Evolutionary conservation across 2,329 filamentous ascomycete genomes (phyloP).

Genomic region (Aspergillus sp.): DNA sequence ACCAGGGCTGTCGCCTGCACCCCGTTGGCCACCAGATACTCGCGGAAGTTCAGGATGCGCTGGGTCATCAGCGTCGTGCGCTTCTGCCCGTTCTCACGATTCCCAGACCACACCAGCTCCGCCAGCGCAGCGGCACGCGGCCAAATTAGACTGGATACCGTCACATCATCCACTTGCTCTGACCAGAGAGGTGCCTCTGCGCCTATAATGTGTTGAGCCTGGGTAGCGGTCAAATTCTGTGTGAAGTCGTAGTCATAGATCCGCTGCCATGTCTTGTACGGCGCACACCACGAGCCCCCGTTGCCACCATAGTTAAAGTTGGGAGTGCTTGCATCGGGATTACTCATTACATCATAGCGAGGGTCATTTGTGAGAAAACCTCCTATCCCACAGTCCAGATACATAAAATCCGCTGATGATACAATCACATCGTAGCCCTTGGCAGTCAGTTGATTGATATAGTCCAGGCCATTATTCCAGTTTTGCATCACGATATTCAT

Average conservation of each 20-base stretch:
- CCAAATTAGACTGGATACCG: conserved; percentile 56
- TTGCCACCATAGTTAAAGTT: conserved; percentile 59
- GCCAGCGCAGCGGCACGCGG: conserved; percentile 59
- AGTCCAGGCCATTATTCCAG: conserved; percentile 57
- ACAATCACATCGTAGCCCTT: conserved; percentile 58
- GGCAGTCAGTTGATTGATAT: conserved; percentile 55
- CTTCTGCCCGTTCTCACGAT: conserved; percentile 52
- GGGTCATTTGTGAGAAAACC: conserved; percentile 59
- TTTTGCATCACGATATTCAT: conserved; percentile 57
- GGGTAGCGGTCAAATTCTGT: conserved; percentile 47
- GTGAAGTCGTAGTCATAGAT: conserved; percentile 63
- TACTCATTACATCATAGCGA: conserved; percentile 57
- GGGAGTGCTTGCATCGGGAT: conserved; percentile 49
- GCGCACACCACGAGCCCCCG: conserved; percentile 60
- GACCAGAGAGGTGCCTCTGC: conserved; percentile 56
- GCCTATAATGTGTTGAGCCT: conserved; percentile 56
- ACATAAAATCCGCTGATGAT: conserved; percentile 58
- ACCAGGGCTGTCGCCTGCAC: conserved; percentile 54
- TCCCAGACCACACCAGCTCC: conserved; percentile 60
- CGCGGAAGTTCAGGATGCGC: conserved; percentile 61
- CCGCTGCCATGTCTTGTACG: conserved; percentile 63
- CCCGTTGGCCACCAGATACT: conserved; percentile 60
- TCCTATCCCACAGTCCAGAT: conserved; percentile 59
- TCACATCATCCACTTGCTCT: conserved; percentile 58
- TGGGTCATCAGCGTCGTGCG: conserved; percentile 57